These are phyloP conservation scores for Hemileccinum impolitum DNA, from an alignment of 768 basidiomycete species.

Conservation along the genomic window DNA sequence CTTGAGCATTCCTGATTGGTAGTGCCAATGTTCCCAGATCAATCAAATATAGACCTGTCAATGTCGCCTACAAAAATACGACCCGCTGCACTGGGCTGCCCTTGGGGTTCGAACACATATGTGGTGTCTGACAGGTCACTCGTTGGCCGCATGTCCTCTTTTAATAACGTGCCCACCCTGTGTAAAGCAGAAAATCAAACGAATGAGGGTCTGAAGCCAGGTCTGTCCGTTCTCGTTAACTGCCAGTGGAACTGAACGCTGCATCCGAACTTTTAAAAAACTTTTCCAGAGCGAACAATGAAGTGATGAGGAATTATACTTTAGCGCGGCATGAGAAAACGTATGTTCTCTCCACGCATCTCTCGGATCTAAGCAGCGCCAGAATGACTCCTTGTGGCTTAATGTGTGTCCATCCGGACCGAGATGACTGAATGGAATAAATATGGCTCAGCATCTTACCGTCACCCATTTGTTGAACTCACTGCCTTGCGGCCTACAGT, in stretches of 20 bases:
- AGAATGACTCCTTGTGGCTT: neutral
- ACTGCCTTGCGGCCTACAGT: neutral
- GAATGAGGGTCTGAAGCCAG: neutral
- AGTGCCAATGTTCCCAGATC: neutral
- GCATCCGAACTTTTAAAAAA: too few species aligned
- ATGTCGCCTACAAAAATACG: neutral
- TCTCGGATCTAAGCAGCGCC: constrained; percentile 6
- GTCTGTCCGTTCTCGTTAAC: too few species aligned
- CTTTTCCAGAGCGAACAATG: too few species aligned
- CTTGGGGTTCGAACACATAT: neutral
- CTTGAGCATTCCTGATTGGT: too few species aligned
- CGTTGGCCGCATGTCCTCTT: too few species aligned
- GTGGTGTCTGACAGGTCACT: neutral
- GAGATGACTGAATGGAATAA: constrained; percentile 5
- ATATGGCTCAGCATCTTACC: neutral
- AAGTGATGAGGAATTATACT: neutral
- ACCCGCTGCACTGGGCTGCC: neutral
- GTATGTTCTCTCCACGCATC: neutral
- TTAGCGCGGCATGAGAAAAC: constrained; percentile 11
- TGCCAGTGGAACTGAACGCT: too few species aligned
- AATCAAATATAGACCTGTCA: too few species aligned
- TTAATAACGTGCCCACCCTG: too few species aligned
- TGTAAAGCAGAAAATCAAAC: neutral
- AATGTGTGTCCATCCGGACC: neutral
- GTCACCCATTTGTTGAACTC: neutral